Base-by-base conservation (phyloP, 352 stramenopile genomes). In the Globisporangium lucens region DNA sequence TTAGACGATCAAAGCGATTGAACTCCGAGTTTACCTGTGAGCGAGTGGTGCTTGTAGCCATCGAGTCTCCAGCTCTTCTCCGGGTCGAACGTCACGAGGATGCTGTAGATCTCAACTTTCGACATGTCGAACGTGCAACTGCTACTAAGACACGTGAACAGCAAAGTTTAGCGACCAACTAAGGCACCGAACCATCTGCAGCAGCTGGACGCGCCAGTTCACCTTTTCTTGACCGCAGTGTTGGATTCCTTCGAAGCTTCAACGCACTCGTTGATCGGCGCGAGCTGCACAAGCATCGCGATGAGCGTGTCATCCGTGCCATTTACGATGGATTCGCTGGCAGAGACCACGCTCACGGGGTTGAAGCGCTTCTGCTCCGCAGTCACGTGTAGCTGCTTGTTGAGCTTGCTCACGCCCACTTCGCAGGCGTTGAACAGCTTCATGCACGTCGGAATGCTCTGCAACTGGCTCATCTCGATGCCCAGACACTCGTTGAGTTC, bases 91-190 rank as follows among this genome's bases (percentile, higher is more conserved):
- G 61, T 76, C 52, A 92, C 55, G 1, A 89, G 77, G 49, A 92
- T 75, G 57, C 82, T 89, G 65, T 89, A 92, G 68, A 90, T 75
- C 59, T 89, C 75, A 33, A 89, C 68, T 56, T 79, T 76, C 13
- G 66, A 57, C 80, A 91, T 90, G 49, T 89, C 71, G 52, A 89
- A 89, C 4, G 72, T 76, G 64, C 83, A 92, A 6, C 80, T 89
- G 30, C 17, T 65, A 35, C 17, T 65, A 35, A 3, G n/a, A 1
- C 22, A 62, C 13, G 10, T 24, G 46, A 51, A 30, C 0, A 2
- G 22, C 5, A n/a, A 69, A 22, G 43, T 17, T 43, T 8, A 46
- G 15, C 9, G 4, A 12, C 41, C 6, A 3, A 20, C 24, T 17
- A 30, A 52, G 35, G 9, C 20, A 62, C 29, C 22, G 47, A 22